A percentile compares a stretch with the other conserved stretches of the same genome.
These are phyloP conservation scores for Sporothrix dimorphospora DNA, from an alignment of 2,329 filamentous ascomycete genomes.

Conservation along the genomic window DNA sequence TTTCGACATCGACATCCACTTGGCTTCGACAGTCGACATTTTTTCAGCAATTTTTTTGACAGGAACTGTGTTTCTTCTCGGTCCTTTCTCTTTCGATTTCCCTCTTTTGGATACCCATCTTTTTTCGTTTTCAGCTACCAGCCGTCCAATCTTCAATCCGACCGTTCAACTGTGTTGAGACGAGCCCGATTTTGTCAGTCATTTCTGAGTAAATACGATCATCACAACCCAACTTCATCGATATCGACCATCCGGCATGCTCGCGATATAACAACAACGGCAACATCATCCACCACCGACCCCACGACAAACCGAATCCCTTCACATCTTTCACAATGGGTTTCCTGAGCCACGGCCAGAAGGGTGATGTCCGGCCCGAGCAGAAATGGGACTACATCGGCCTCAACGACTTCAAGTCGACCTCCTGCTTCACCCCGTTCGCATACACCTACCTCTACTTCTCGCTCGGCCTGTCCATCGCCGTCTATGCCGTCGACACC, in stretches of 20 bases:
- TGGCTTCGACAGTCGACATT: slow-evolving; percentile 24
- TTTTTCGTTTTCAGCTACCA: background rate
- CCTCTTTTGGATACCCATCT: slow-evolving; percentile 24
- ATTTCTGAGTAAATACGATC: background rate
- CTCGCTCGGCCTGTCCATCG: slow-evolving; percentile 74
- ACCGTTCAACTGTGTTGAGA: slow-evolving; percentile 23
- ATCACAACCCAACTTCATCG: background rate
- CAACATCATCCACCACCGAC: background rate
- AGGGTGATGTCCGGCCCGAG: slow-evolving; percentile 73
- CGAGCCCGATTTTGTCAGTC: background rate
- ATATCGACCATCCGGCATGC: slow-evolving; percentile 14
- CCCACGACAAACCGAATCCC: background rate
- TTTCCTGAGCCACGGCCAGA: slow-evolving; percentile 64
- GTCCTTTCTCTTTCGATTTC: background rate
- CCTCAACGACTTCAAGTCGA: slow-evolving; percentile 77
- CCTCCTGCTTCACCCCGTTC: slow-evolving; percentile 73
- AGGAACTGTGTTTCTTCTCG: slow-evolving; percentile 20
- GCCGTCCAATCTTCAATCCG: background rate
- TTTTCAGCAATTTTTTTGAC: slow-evolving; percentile 25
- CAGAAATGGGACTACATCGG: slow-evolving; percentile 94
- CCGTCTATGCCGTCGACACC: slow-evolving; percentile 86
- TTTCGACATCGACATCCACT: slow-evolving; percentile 30
- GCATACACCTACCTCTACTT: slow-evolving; percentile 87
- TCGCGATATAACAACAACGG: slow-evolving; percentile 7
- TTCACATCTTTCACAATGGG: slow-evolving; percentile 55